A percentile compares a stretch with the other conserved stretches of the same genome.
Conservation (phyloP, 2,329 filamentous ascomycete genomes). For the Rhexocercosporidium sp. region DNA sequence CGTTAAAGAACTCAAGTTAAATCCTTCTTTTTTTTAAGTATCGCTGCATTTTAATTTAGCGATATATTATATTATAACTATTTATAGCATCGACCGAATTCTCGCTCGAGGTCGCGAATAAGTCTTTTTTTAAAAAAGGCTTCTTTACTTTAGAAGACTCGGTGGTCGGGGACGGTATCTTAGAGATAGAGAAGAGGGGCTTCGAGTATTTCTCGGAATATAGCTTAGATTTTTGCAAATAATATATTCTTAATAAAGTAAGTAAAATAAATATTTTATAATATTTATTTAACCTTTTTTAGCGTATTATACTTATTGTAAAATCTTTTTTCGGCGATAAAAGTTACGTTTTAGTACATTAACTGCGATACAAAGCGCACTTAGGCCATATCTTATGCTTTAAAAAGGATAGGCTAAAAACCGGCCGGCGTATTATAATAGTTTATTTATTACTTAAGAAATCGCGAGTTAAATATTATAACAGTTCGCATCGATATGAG, state of each 20-base stretch:
- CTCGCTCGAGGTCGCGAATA: not conserved
- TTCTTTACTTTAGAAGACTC: not conserved
- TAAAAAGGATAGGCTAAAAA: not conserved
- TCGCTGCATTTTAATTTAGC: not conserved
- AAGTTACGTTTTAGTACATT: not conserved
- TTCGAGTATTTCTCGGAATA: not conserved
- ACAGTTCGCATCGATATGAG: not conserved
- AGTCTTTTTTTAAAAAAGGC: not conserved
- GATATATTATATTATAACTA: not conserved
- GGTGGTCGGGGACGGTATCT: not conserved
- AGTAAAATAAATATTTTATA: not conserved
- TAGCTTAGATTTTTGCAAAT: not conserved
- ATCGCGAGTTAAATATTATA: not conserved
- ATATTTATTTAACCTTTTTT: not conserved
- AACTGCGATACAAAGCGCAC: not conserved
- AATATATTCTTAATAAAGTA: not conserved
- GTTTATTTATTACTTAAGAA: not conserved
- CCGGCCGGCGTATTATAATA: not conserved
- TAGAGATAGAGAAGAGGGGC: not conserved
- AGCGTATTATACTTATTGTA: not conserved
- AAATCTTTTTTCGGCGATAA: not conserved
- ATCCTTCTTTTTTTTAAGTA: not conserved
- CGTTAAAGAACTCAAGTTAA: no score
- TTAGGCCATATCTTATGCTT: not conserved
- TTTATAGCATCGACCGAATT: not conserved